Base-by-base conservation (phyloP, 768 basidiomycete species). In the Butyriboletus loyo region DNA sequence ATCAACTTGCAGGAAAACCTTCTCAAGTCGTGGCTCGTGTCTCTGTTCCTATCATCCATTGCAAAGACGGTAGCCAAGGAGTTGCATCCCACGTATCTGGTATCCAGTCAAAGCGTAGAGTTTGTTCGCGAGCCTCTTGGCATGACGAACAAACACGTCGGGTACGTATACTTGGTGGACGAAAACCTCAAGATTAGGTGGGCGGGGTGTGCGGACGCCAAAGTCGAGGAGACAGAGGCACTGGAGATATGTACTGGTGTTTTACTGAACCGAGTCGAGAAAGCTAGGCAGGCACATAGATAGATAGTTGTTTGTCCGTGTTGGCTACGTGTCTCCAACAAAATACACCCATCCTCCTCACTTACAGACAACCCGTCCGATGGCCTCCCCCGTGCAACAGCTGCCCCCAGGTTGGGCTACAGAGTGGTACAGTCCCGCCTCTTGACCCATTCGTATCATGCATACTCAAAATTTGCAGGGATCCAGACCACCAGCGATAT, bases 1-100 rank as follows among this genome's bases (percentile, higher is more conserved):
- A 85, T 98, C 67, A 98, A 98, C 70, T 77, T 96, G 25, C 96
- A 98, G 73, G 89, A 93, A 68, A 98, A 98, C 71, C 73, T 89
- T 6, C 81, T 98, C 57, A 97, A 97, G 73, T 89, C 89, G 1
- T 81, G 94, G 66, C 82, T 98, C 30, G 88, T 98, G 46, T 85
- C 86, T 46, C 72, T 98, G 49, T 96, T 94, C 73, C 70, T 86
- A n/a, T 80, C 79, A 9, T 82, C 84, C 19, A 79, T 98, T 21
- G 85, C 88, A 47, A 73, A 78, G 22, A 73, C 76, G 3, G 76
- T 93, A 0, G 90, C 93, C 0, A 59, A 72, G 50, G 73, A 80
- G 37, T 70, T 86, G 32, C 89, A 90, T 37, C 53, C 82, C 7
- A 86, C 79, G 9, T 95, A 93, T 67, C 74, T 94, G 40, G 79